These are phyloP conservation scores for Hypoxylon fragiforme DNA, from an alignment of 495 filamentous ascomycete species.

Conservation along the genomic window DNA sequence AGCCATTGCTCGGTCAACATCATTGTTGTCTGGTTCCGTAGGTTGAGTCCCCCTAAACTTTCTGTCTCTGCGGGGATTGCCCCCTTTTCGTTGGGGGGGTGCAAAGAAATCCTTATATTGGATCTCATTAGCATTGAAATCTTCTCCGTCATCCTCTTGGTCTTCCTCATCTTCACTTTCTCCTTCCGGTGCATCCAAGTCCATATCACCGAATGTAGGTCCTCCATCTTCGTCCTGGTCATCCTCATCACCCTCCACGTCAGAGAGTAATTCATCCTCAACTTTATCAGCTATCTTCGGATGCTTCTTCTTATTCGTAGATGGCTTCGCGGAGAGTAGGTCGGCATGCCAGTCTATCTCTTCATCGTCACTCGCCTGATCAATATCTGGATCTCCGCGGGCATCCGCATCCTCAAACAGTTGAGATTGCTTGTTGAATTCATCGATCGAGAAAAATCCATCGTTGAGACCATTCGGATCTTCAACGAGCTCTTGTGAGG, in stretches of 20 bases:
- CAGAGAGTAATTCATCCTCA: constrained; percentile 28
- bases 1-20: constrained; percentile 84
- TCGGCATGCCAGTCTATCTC: constrained; percentile 82
- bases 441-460: constrained; percentile 96
- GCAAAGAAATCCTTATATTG: constrained; percentile 91
- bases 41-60: constrained; percentile 40
- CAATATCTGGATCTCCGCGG: constrained; percentile 62
- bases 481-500: constrained; percentile 45
- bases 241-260: constrained; percentile 50
- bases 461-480: constrained; percentile 75
- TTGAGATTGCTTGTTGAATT: constrained; percentile 93
- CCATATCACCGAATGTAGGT: constrained; percentile 73
- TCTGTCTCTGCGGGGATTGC: constrained; percentile 48
- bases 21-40: constrained; percentile 52
- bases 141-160: constrained; percentile 54
- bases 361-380: constrained; percentile 71
- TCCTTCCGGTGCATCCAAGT: constrained; percentile 60
- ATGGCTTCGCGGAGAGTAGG: constrained; percentile 50
- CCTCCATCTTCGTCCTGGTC: constrained; percentile 71
- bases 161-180: constrained; percentile 60
- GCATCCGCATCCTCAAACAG: constrained; percentile 82
- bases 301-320: constrained; percentile 9
- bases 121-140: constrained; percentile 78
- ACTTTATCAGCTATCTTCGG: constrained; percentile 22
- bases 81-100: constrained; percentile 72